Conservation (phyloP, 306 rosid species). For the Malus asiatica region DNA sequence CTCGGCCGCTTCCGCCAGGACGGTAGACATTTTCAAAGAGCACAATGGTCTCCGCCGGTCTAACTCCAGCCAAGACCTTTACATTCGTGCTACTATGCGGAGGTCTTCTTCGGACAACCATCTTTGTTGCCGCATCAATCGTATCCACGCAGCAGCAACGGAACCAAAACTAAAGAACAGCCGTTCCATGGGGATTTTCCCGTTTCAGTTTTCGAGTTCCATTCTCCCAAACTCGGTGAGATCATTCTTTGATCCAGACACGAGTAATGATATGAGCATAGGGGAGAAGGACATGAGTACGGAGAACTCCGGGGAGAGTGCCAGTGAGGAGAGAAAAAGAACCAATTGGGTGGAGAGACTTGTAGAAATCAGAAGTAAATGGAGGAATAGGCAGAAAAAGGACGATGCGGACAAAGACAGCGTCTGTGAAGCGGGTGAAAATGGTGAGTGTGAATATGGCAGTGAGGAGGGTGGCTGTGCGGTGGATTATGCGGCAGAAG, state of each 20-base stretch:
- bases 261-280: conserved; percentile 31
- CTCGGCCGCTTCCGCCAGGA: conserved; percentile 33
- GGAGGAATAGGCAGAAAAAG: conserved; percentile 45
- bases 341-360: conserved; percentile 87
- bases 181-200: conserved; percentile 43
- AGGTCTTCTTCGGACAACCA: conserved; percentile 65
- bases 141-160: conserved; percentile 30
- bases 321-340: conserved; percentile 40
- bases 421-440: conserved; percentile 7
- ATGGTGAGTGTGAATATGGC: conserved; percentile 42
- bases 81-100: conserved; percentile 23
- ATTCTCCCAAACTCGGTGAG: conserved; percentile 50
- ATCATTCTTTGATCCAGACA: conserved; percentile 57
- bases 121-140: conserved; percentile 36
- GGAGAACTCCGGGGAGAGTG: conserved; percentile 16
- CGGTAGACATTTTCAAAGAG: conserved; percentile 32
- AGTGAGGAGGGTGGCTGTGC: conserved; percentile 44
- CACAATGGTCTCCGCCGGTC: conserved; percentile 45
- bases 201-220: conserved; percentile 56
- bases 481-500: conserved; percentile 51
- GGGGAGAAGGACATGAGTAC: conserved; percentile 24
- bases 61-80: conserved; percentile 41
- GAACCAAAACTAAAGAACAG: conserved; percentile 49
- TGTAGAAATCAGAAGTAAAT: conserved; percentile 66
- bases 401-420: conserved; percentile 35